A percentile compares a stretch with the other conserved stretches of the same genome.
Conservation (phyloP, 495 filamentous ascomycete species). For the Amphirosellinia nigrospora region DNA sequence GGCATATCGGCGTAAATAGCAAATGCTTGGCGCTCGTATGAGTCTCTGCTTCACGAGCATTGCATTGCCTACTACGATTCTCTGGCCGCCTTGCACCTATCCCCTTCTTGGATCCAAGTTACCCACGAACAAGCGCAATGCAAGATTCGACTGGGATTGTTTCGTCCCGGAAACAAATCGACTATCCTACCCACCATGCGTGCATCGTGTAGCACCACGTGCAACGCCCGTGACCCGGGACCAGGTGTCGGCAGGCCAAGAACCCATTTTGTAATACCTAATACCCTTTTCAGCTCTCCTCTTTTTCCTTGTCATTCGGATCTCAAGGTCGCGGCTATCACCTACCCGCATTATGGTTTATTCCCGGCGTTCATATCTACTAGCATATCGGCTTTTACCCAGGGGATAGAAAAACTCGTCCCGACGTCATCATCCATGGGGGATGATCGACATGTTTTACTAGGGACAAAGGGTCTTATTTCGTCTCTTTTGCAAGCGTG, state of each 20-base stretch:
- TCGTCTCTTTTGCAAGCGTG: background rate
- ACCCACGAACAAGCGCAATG: conserved; percentile 14
- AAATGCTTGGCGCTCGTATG: background rate
- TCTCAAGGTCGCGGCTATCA: background rate
- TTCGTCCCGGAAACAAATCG: conserved; percentile 17
- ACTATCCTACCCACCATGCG: conserved; percentile 5
- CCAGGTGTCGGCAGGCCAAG: conserved; percentile 5
- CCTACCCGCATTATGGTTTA: conserved; percentile 3
- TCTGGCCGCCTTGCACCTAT: conserved; percentile 12
- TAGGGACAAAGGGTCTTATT: background rate
- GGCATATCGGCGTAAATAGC: conserved; percentile 52
- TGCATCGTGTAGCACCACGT: conserved; percentile 22
- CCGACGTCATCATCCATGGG: conserved; percentile 10
- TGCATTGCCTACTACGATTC: conserved; percentile 10
- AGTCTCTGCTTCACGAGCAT: conserved; percentile 3
- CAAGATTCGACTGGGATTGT: conserved; percentile 11
- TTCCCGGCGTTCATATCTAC: conserved; percentile 8
- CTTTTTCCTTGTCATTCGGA: background rate
- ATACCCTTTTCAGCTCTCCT: background rate
- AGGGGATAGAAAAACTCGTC: background rate
- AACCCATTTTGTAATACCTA: conserved; percentile 1
- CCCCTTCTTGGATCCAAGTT: background rate
- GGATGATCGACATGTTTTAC: conserved; percentile 8
- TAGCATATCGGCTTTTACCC: background rate
- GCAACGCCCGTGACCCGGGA: conserved; percentile 5